A percentile compares a stretch with the other conserved stretches of the same genome.
Evolutionary conservation across 106 monocot genomes (phyloP).

Genomic region (Acorus calamus): DNA sequence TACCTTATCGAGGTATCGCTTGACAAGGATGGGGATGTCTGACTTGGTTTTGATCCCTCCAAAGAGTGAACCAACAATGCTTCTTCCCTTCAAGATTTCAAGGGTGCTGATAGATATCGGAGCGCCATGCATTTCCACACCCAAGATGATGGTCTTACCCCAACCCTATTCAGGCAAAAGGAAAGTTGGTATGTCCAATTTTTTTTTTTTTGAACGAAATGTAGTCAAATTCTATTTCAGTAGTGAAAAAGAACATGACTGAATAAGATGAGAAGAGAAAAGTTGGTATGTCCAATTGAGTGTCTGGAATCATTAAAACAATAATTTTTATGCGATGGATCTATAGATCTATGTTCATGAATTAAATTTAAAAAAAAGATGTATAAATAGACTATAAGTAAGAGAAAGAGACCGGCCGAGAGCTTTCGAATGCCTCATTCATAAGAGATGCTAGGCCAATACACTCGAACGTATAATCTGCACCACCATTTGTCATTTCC

Average conservation of each 20-base stretch:
- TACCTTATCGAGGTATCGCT: conserved; percentile 67
- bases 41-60: conserved; percentile 76
- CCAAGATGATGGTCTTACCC: conserved; percentile 79
- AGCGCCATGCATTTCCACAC: conserved; percentile 59
- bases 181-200: no score
- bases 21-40: conserved; percentile 54
- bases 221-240: no score
- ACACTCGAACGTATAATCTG: conserved; percentile 28
- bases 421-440: conserved; percentile 55
- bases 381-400: background rate
- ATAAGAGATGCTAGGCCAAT: conserved; percentile 18
- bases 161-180: conserved; percentile 28
- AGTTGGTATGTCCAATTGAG: no score
- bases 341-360: background rate
- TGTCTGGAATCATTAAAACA: no score
- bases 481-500: conserved; percentile 23
- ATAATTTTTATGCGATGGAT: no score
- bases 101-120: conserved; percentile 29
- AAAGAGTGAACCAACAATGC: conserved; percentile 47
- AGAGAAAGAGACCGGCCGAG: conserved; percentile 26
- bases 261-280: no score
- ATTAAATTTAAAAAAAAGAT: background rate
- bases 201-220: no score
- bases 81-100: conserved; percentile 41
- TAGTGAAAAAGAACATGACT: no score